phyloP scores from a whole-genome alignment of 441 rosid genomes.

The Iberis amara region DNA sequence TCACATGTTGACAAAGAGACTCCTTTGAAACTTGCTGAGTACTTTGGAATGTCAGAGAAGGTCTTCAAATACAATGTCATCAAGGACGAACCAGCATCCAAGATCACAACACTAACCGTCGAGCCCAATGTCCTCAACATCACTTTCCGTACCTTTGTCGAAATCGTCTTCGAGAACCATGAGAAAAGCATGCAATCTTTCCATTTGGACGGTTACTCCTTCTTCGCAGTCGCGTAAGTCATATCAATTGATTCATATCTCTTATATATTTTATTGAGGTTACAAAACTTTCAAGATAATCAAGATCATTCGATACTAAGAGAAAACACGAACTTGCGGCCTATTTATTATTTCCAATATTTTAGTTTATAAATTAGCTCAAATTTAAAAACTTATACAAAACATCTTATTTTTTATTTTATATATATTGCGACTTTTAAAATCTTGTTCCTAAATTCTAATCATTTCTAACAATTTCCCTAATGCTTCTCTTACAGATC shows the following conservation, averaged over 20 bases:
- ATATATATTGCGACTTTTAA: too few relatives aligned
- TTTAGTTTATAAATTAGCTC: too few relatives aligned
- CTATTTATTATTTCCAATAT: too few relatives aligned
- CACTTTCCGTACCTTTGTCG: slow-evolving; percentile 50
- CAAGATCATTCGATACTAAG: too few relatives aligned
- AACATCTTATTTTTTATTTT: too few relatives aligned
- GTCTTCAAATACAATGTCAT: slow-evolving; percentile 53
- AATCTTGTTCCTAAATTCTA: too few relatives aligned
- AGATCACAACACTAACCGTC: slow-evolving; percentile 3
- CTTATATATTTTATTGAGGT: neutral
- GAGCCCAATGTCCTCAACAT: slow-evolving; percentile 44
- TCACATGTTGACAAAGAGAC: slow-evolving; percentile 46
- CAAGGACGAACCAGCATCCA: slow-evolving; percentile 34
- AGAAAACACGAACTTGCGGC: too few relatives aligned
- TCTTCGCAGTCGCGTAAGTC: slow-evolving; percentile 61
- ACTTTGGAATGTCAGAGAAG: slow-evolving; percentile 39
- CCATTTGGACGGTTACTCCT: slow-evolving; percentile 54
- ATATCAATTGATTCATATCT: neutral
- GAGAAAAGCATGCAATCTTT: slow-evolving; percentile 52
- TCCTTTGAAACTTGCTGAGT: slow-evolving; percentile 63
- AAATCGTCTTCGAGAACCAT: slow-evolving; percentile 55
- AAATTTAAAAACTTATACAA: too few relatives aligned
- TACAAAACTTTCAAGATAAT: too few relatives aligned
- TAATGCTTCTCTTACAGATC: too few relatives aligned
- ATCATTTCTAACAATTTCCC: too few relatives aligned